A percentile compares a stretch with the other conserved stretches of the same genome.
These are phyloP conservation scores for Yamadazyma nakazawae DNA, from an alignment of 805 yeast genomes.

Conservation along the genomic window DNA sequence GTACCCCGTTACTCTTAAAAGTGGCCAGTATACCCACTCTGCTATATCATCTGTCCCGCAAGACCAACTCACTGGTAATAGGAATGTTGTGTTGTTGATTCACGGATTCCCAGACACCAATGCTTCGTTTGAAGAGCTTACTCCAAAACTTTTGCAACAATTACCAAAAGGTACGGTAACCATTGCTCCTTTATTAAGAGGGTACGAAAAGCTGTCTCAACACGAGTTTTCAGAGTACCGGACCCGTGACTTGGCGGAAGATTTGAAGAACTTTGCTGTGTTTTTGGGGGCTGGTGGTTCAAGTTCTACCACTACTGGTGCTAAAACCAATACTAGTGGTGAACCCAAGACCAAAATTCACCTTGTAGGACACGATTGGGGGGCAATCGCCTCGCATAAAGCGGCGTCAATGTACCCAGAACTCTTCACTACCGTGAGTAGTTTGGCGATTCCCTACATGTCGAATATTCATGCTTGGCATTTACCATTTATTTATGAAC, in stretches of 20 bases:
- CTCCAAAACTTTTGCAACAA: slow-evolving; percentile 18
- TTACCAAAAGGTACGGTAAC: slow-evolving; percentile 21
- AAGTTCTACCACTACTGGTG: not conserved
- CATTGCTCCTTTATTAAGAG: slow-evolving; percentile 35
- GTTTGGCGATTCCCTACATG: slow-evolving; percentile 40
- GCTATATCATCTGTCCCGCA: slow-evolving; percentile 9
- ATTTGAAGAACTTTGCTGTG: slow-evolving; percentile 31
- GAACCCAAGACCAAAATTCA: slow-evolving; percentile 19
- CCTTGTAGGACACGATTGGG: slow-evolving; percentile 45
- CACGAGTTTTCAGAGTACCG: slow-evolving; percentile 20
- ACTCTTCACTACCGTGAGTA: slow-evolving; percentile 27
- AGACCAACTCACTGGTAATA: not conserved
- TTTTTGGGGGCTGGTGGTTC: slow-evolving; percentile 1
- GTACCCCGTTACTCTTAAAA: slow-evolving; percentile 7
- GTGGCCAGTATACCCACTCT: slow-evolving; percentile 9
- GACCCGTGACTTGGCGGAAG: slow-evolving; percentile 30
- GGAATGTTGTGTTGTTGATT: slow-evolving; percentile 21
- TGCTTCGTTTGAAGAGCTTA: slow-evolving; percentile 22
- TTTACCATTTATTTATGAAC: slow-evolving; percentile 25
- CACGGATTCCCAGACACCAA: slow-evolving; percentile 42
- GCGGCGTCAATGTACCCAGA: slow-evolving; percentile 35
- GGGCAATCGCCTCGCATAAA: slow-evolving; percentile 36
- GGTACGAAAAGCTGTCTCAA: slow-evolving; percentile 34
- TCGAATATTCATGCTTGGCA: slow-evolving; percentile 25
- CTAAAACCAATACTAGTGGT: slow-evolving; percentile 17